phyloP scores from a whole-genome alignment of 805 yeast species.

The Kazachstania viticola region DNA sequence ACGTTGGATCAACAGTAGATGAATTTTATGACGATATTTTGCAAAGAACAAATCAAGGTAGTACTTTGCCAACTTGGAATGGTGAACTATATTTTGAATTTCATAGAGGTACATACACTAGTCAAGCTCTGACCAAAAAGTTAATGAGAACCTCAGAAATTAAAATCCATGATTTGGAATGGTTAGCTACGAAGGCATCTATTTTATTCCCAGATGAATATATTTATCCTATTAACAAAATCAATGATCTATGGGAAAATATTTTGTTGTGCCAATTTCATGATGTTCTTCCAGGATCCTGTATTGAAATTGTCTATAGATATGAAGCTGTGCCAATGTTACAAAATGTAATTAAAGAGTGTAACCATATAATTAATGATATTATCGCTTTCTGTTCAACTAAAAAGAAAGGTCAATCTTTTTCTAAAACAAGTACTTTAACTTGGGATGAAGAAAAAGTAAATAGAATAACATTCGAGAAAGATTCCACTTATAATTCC shows the following conservation, averaged over 20 bases:
- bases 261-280: slow-evolving; percentile 88
- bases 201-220: slow-evolving; percentile 35
- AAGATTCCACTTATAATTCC: neutral
- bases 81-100: slow-evolving; percentile 92
- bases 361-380: slow-evolving; percentile 39
- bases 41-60: slow-evolving; percentile 52
- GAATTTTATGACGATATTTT: slow-evolving; percentile 65
- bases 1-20: slow-evolving; percentile 61
- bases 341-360: slow-evolving; percentile 39
- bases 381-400: slow-evolving; percentile 37
- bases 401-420: slow-evolving; percentile 3
- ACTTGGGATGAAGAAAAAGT: slow-evolving; percentile 40
- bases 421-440: slow-evolving; percentile 36
- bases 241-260: slow-evolving; percentile 76
- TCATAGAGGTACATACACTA: slow-evolving; percentile 94
- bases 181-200: slow-evolving; percentile 68
- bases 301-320: slow-evolving; percentile 85
- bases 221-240: slow-evolving; percentile 58
- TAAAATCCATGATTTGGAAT: slow-evolving; percentile 76
- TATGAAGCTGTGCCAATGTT: slow-evolving; percentile 81
- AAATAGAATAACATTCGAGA: neutral
- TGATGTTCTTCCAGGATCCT: slow-evolving; percentile 95
- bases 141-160: slow-evolving; percentile 68
- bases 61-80: slow-evolving; percentile 69
- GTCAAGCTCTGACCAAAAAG: slow-evolving; percentile 80